A percentile compares a stretch with the other conserved stretches of the same genome.
phyloP scores from a whole-genome alignment of 495 filamentous ascomycete genomes.

The Penicillium psychrofluorescens region DNA sequence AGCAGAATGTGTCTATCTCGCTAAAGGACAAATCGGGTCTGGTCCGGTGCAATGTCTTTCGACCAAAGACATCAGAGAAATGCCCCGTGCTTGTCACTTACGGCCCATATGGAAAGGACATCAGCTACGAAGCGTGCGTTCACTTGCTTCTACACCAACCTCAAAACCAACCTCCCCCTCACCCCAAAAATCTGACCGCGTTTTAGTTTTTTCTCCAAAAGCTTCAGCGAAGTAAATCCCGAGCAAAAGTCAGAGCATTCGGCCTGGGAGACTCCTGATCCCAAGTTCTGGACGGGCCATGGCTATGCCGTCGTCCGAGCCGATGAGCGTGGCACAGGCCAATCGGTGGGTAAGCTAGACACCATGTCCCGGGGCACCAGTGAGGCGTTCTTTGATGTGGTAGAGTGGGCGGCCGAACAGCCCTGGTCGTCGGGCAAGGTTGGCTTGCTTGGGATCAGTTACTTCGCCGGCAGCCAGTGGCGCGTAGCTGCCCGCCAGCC shows the following conservation, averaged over 20 bases:
- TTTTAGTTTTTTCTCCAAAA: constrained; percentile 28
- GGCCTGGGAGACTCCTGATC: constrained; percentile 59
- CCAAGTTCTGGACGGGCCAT: constrained; percentile 53
- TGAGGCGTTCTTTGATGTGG: constrained; percentile 54
- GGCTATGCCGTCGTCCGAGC: constrained; percentile 55
- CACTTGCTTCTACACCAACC: constrained; percentile 1
- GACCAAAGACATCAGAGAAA: constrained; percentile 22
- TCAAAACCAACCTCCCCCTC: no score
- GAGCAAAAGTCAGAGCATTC: constrained; percentile 46
- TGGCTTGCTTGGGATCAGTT: constrained; percentile 53
- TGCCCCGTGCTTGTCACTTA: constrained; percentile 35
- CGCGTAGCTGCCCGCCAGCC: constrained; percentile 53
- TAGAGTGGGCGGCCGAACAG: constrained; percentile 58
- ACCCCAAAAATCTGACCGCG: neutral
- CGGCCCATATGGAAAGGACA: constrained; percentile 59
- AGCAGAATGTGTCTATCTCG: constrained; percentile 28
- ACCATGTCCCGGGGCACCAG: constrained; percentile 53
- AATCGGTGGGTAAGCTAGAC: constrained; percentile 50
- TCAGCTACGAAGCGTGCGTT: constrained; percentile 22
- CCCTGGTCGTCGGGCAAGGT: constrained; percentile 56
- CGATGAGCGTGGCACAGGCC: constrained; percentile 53
- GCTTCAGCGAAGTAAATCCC: constrained; percentile 42
- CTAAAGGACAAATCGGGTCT: constrained; percentile 27
- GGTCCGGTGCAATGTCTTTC: constrained; percentile 34
- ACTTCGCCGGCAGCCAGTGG: constrained; percentile 60